Percentiles rank a stretch among this genome's conserved stretches.
Conservation (phyloP, 2,329 filamentous ascomycete species). For the Ceratocystiopsis minuta region DNA sequence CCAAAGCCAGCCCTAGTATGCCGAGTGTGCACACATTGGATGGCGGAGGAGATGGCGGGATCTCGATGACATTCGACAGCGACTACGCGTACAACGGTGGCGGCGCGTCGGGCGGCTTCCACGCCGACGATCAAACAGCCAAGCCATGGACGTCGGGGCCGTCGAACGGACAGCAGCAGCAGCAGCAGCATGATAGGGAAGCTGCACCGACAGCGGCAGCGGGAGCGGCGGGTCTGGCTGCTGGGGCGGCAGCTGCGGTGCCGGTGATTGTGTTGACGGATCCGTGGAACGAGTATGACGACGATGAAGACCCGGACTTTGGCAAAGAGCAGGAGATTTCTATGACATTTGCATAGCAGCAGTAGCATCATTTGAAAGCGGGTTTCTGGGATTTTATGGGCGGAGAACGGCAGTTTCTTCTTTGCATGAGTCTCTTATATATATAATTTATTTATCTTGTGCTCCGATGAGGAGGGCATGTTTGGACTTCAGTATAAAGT, state of each 20-base stretch:
- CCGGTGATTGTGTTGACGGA: conserved; percentile 34
- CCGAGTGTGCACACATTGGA: too few relatives aligned
- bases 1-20: too few relatives aligned
- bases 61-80: conserved; percentile 59
- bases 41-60: conserved; percentile 17
- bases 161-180: background rate
- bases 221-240: too few relatives aligned
- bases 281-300: conserved; percentile 51
- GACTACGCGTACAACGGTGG: conserved; percentile 23
- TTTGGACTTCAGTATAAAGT: too few relatives aligned
- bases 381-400: too few relatives aligned
- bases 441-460: too few relatives aligned
- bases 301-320: conserved; percentile 47
- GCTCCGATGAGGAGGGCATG: too few relatives aligned
- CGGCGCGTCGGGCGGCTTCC: too few relatives aligned
- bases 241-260: conserved; percentile 14
- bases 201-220: too few relatives aligned
- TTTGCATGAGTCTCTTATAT: too few relatives aligned
- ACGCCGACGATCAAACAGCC: background rate
- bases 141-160: background rate
- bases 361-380: too few relatives aligned
- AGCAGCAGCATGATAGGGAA: background rate
- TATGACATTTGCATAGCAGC: conserved; percentile 56
- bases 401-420: too few relatives aligned
- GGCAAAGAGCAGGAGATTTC: conserved; percentile 57